These are phyloP conservation scores for Mallotus japonicus DNA, from an alignment of 441 rosid genomes.

Conservation along the genomic window DNA sequence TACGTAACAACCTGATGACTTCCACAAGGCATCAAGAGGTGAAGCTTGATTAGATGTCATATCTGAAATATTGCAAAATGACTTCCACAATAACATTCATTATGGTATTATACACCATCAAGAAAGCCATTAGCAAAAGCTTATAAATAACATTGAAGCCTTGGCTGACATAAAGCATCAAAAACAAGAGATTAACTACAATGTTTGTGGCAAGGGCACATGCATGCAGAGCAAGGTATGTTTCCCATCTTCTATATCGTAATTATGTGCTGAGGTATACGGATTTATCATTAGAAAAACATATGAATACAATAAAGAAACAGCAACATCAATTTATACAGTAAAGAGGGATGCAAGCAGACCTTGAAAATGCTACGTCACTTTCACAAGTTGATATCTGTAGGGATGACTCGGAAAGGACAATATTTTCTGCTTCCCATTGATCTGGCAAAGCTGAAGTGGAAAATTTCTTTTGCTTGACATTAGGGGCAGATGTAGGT, in stretches of 20 bases:
- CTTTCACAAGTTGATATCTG: conserved; percentile 74
- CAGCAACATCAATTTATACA: background rate
- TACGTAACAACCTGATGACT: background rate
- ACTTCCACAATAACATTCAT: background rate
- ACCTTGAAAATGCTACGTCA: conserved; percentile 70
- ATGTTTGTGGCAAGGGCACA: background rate
- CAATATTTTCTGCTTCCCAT: conserved; percentile 42
- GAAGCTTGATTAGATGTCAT: too few species aligned
- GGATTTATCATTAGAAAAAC: background rate
- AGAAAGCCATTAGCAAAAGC: background rate
- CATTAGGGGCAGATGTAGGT: conserved; percentile 47
- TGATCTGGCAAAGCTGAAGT: conserved; percentile 43
- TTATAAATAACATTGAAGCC: background rate
- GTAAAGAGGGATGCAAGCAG: conserved; percentile 24
- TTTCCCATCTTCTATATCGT: background rate
- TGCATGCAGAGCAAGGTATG: background rate
- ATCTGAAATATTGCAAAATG: background rate
- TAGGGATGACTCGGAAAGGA: conserved; percentile 68
- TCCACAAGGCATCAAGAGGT: too few species aligned
- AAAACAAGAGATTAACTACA: background rate
- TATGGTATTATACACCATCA: too few species aligned
- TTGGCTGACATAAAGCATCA: background rate
- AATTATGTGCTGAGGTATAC: background rate
- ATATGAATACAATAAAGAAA: background rate
- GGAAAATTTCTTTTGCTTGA: conserved; percentile 46